These are phyloP conservation scores for Ogataea populi-albae DNA, from an alignment of 805 yeast genomes.

Conservation along the genomic window DNA sequence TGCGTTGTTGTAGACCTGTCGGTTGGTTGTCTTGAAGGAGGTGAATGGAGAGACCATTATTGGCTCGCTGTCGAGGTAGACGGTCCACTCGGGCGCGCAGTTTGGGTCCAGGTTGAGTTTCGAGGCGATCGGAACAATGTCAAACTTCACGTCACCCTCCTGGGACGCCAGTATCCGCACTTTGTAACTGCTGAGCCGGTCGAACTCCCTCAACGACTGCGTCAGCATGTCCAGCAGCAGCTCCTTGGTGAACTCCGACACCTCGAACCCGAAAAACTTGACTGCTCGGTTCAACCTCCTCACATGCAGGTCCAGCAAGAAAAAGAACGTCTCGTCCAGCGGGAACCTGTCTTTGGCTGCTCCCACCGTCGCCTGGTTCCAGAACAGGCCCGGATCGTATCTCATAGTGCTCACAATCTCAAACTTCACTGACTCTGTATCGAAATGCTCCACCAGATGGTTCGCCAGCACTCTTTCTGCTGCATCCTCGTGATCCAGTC, in stretches of 20 bases:
- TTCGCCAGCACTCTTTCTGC: slow-evolving; percentile 8
- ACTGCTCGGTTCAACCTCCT: slow-evolving; percentile 56
- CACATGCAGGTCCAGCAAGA: slow-evolving; percentile 62
- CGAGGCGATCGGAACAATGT: slow-evolving; percentile 25
- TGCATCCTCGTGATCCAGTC: slow-evolving; percentile 3
- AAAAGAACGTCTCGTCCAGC: slow-evolving; percentile 42
- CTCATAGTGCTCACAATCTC: slow-evolving; percentile 69
- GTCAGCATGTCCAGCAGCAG: slow-evolving; percentile 42
- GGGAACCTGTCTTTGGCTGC: slow-evolving; percentile 25
- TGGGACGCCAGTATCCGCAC: slow-evolving; percentile 44
- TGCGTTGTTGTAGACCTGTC: slow-evolving; percentile 63
- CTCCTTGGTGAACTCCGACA: slow-evolving; percentile 34
- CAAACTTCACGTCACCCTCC: slow-evolving; percentile 28
- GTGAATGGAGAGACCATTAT: slow-evolving; percentile 69
- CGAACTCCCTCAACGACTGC: slow-evolving; percentile 31
- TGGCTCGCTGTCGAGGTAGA: slow-evolving; percentile 56
- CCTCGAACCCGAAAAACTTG: slow-evolving; percentile 49
- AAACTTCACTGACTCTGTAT: slow-evolving; percentile 33
- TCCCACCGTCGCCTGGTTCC: slow-evolving; percentile 20
- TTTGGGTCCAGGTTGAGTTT: slow-evolving; percentile 7
- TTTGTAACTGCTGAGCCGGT: slow-evolving; percentile 39
- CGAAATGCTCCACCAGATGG: slow-evolving; percentile 16
- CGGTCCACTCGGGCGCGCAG: slow-evolving; percentile 44
- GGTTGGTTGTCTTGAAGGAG: slow-evolving; percentile 78
- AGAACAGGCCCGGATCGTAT: slow-evolving; percentile 62